Conservation (phyloP, 176 grass and related monocot genomes). For the Poa pratensis region DNA sequence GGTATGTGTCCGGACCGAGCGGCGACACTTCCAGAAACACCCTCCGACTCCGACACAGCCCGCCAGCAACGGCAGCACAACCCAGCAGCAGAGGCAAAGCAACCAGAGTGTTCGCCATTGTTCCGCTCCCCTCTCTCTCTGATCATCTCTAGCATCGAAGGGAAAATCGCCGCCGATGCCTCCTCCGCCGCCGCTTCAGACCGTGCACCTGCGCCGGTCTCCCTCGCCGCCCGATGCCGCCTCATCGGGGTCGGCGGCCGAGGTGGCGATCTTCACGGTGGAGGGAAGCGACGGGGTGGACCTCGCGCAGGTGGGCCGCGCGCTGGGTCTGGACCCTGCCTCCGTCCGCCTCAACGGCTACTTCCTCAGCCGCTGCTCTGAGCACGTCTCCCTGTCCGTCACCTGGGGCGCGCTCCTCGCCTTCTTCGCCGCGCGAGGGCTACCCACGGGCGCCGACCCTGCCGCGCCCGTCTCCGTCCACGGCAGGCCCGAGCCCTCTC, state of each 20-base stretch:
- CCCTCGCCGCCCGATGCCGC: background rate
- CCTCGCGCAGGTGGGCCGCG: conserved; percentile 45
- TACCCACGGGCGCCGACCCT: conserved; percentile 50
- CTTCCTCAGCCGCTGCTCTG: conserved; percentile 63
- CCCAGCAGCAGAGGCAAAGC: background rate
- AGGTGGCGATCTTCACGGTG: conserved; percentile 20
- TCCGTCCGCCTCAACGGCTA: conserved; percentile 67
- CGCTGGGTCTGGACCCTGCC: conserved; percentile 61
- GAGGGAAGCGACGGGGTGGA: conserved; percentile 51
- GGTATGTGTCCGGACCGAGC: background rate
- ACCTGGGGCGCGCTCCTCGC: conserved; percentile 61
- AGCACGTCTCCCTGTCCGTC: conserved; percentile 50
- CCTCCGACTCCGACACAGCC: background rate
- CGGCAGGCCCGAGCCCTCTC: conserved; percentile 40
- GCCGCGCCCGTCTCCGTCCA: conserved; percentile 45
- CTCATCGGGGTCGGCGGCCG: background rate
- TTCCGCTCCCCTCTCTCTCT: background rate
- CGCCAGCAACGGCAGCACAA: too few species aligned
- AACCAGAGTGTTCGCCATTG: conserved; percentile 45
- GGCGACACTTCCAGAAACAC: conserved; percentile 45
- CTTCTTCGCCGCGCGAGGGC: conserved; percentile 60
- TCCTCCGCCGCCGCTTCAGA: background rate
- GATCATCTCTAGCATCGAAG: background rate
- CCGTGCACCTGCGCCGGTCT: conserved; percentile 30
- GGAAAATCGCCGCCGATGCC: background rate